Percentiles rank a stretch among this genome's conserved stretches.
These are phyloP conservation scores for Lanmaoa rubissima DNA, from an alignment of 768 basidiomycete genomes.

Conservation along the genomic window DNA sequence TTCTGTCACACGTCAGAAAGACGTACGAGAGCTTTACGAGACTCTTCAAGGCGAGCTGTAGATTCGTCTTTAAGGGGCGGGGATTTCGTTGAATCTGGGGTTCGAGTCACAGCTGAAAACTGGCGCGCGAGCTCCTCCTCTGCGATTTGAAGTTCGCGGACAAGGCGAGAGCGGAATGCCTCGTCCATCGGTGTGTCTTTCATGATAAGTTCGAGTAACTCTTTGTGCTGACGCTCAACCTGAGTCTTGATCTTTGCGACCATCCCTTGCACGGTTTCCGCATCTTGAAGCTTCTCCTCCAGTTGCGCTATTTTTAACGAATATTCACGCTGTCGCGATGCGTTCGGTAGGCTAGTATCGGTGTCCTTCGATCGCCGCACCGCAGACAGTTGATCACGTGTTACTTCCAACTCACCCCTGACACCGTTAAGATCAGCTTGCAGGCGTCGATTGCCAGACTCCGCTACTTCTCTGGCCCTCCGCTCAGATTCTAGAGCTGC, in stretches of 20 bases:
- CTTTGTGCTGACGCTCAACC: slow-evolving; percentile 67
- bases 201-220: slow-evolving; percentile 65
- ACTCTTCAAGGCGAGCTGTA: slow-evolving; percentile 57
- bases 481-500: slow-evolving; percentile 67
- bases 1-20: neutral
- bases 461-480: slow-evolving; percentile 61
- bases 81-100: slow-evolving; percentile 45
- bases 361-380: slow-evolving; percentile 62
- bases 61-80: slow-evolving; percentile 36
- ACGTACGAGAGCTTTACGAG: slow-evolving; percentile 64
- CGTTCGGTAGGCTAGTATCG: slow-evolving; percentile 50
- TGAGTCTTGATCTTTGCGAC: slow-evolving; percentile 57
- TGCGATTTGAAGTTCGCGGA: slow-evolving; percentile 59
- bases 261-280: slow-evolving; percentile 48
- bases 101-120: slow-evolving; percentile 31
- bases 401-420: slow-evolving; percentile 55
- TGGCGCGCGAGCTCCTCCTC: slow-evolving; percentile 42
- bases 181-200: slow-evolving; percentile 56
- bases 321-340: slow-evolving; percentile 62
- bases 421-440: slow-evolving; percentile 59
- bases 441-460: slow-evolving; percentile 57
- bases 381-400: slow-evolving; percentile 49
- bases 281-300: slow-evolving; percentile 58
- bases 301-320: slow-evolving; percentile 60
- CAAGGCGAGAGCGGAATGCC: slow-evolving; percentile 57